Percentiles rank a stretch among this genome's conserved stretches.
These are phyloP conservation scores for Citrus sp. DNA, from an alignment of 345 rosid species.

Conservation along the genomic window DNA sequence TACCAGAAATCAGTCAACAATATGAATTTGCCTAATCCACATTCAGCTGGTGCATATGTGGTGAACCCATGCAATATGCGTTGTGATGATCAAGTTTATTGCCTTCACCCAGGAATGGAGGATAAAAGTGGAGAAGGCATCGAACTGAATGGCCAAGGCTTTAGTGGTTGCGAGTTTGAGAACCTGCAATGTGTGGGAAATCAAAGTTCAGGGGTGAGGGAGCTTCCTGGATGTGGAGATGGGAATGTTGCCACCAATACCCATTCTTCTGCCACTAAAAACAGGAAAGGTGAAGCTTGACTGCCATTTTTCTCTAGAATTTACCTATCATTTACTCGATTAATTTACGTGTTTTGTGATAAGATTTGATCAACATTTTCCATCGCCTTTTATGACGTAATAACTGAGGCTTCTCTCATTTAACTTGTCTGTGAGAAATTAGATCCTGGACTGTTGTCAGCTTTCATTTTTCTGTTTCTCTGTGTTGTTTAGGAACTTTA, in stretches of 20 bases:
- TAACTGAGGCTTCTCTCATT: background rate
- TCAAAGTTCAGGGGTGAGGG: slow-evolving; percentile 52
- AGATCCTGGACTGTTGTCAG: background rate
- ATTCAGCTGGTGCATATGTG: slow-evolving; percentile 44
- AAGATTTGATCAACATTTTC: background rate
- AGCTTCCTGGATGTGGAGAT: slow-evolving; percentile 39
- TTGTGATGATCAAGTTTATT: slow-evolving; percentile 68
- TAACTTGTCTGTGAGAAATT: background rate
- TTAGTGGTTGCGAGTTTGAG: slow-evolving; percentile 65
- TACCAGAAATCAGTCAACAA: slow-evolving; percentile 64
- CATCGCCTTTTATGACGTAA: background rate
- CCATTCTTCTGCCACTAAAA: slow-evolving; percentile 43
- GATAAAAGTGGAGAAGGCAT: slow-evolving; percentile 50
- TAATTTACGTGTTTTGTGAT: background rate
- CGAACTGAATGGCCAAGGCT: slow-evolving; percentile 41
- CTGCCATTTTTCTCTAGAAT: background rate
- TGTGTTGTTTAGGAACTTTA: background rate
- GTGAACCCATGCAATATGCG: slow-evolving; percentile 81
- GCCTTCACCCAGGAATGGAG: slow-evolving; percentile 54
- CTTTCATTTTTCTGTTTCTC: background rate
- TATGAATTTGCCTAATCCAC: slow-evolving; percentile 34
- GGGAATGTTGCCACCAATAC: slow-evolving; percentile 37
- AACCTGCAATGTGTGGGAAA: slow-evolving; percentile 54
- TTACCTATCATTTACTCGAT: background rate
- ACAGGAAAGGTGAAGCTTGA: slow-evolving; percentile 65